Base-by-base conservation (phyloP, 2,329 filamentous ascomycete species). In the Truncatella angustata region DNA sequence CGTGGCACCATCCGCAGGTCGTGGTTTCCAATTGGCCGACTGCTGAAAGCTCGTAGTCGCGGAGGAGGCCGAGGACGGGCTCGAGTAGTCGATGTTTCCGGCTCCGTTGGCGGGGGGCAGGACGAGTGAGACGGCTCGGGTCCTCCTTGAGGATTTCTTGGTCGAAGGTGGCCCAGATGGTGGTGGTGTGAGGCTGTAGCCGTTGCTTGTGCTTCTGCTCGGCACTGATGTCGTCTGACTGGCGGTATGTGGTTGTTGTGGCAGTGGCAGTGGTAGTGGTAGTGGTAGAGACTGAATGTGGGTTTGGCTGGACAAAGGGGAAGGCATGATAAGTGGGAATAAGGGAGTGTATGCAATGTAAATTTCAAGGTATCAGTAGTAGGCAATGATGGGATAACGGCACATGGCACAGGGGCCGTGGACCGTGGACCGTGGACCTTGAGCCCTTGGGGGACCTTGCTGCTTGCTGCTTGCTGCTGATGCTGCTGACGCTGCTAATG, bases 1-100 rank as follows among this genome's bases (percentile, higher is more conserved):
- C 16, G 54, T 59, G 60, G 54, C 52, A 45, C 30, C 62, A 64
- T 66, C 64, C 50, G 62, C 59, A 45, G 58, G 23, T 12, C 24
- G 23, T 28, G 40, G 16, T 21, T 44, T 51, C 60, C 60, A 64
- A 16, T 49, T n/a, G n/a, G n/a, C 45, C 52, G 64, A 63, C 56
- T 64, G 56, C 57, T 65, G 62, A 55, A 67, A 68, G 58, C 65
- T 68, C 50, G 65, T 68, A 42, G 63, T 67, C 4, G 63, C 62
- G 43, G 65, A 68, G 4, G 65, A 66, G 16, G 64, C 64, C 20
- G 65, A 67, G 5, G 64, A 63, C 18, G 64, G 64, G 40, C 59
- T 63, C 47, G 63, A 65, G 23, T 55, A 54, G 47, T 68, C 65
- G 57, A 56, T 42, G 36, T 54, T 60, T 5, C 56, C 39, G 20